Conservation (phyloP, 345 rosid species). For the Salix koriyanagi region DNA sequence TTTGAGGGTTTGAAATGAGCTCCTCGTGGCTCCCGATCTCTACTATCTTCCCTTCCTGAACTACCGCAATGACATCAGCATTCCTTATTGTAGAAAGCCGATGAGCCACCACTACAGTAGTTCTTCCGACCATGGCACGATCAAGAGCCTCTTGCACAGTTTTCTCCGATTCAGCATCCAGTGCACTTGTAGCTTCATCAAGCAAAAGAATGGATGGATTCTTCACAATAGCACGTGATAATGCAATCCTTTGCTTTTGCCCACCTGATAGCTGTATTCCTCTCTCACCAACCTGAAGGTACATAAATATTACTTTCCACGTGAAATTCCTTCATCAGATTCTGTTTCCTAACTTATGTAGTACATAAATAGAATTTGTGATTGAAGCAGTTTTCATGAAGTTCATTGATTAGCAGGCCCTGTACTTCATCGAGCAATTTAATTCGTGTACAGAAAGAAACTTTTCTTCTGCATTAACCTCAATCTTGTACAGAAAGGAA, state of each 20-base stretch:
- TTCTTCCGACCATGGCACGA: constrained; percentile 90
- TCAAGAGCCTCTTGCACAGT: constrained; percentile 95
- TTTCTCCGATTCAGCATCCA: constrained; percentile 91
- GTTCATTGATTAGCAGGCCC: not conserved
- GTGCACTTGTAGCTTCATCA: constrained; percentile 96
- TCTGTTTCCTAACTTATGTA: not conserved
- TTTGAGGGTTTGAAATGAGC: constrained; percentile 58
- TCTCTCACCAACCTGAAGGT: constrained; percentile 79
- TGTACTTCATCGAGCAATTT: not conserved
- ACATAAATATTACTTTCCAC: not conserved
- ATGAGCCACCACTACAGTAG: constrained; percentile 86
- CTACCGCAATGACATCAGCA: constrained; percentile 84
- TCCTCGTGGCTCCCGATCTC: constrained; percentile 90
- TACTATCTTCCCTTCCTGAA: constrained; percentile 70
- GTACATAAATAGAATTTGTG: no score
- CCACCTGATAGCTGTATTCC: constrained; percentile 94
- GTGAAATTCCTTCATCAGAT: not conserved
- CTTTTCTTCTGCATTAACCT: no score
- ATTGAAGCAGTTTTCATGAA: not conserved
- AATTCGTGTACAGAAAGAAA: not conserved
- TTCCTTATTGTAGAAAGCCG: constrained; percentile 86
- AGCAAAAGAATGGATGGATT: constrained; percentile 83
- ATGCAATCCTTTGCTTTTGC: constrained; percentile 93
- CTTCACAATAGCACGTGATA: constrained; percentile 83
- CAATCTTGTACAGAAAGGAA: not conserved